Base-by-base conservation (phyloP, 2,329 filamentous ascomycete genomes). In the Mollisiaceae sp. region DNA sequence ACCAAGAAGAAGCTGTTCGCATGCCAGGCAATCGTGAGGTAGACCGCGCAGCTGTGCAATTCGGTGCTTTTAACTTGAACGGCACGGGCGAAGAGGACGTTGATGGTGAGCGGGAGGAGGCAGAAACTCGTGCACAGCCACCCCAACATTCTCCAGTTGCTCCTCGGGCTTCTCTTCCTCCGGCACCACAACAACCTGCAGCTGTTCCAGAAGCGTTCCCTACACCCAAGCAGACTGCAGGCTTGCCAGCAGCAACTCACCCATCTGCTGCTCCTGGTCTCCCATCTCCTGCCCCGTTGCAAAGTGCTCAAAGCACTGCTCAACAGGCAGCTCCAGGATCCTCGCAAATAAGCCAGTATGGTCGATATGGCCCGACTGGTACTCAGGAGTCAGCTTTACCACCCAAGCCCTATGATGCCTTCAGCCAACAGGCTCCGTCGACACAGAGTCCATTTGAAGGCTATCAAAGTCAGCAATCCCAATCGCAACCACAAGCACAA, bases 1-100 rank as follows among this genome's bases (percentile, higher is more conserved):
- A 98, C 74, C 95, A 99, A 77, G 94, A 97, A 79, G 95, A 99
- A 81, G 93, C 95, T 65, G 95, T 99, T 47, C 93, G 97, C 70
- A 97, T 99, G 94, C 95, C 95, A 55, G 93, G 92, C 66, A 97
- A 97, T 82, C 93, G 95, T 72, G 94, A 95, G 61, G 91, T 99
- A 35, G 94, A 98, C 77, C 90, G 93, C 73, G 88, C 94, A 71
- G 91, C 94, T 59, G 93, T 99, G 58, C 94, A 98, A 77, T 99
- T 99, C 77, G 95, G 95, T 69, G 96, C 94, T 78, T 92, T 99
- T 83, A 96, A 91, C 75, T 79, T 99, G 74, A 94, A 92, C 76
- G 93, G 89, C 61, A 86, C 86, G 67, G 76, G 80, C 65, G 91
- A 94, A 58, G 91, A 93, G 62, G 94, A 97, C 74, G 92, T 97